Base-by-base conservation (phyloP, 441 rosid genomes). In the Daphne laureola region DNA sequence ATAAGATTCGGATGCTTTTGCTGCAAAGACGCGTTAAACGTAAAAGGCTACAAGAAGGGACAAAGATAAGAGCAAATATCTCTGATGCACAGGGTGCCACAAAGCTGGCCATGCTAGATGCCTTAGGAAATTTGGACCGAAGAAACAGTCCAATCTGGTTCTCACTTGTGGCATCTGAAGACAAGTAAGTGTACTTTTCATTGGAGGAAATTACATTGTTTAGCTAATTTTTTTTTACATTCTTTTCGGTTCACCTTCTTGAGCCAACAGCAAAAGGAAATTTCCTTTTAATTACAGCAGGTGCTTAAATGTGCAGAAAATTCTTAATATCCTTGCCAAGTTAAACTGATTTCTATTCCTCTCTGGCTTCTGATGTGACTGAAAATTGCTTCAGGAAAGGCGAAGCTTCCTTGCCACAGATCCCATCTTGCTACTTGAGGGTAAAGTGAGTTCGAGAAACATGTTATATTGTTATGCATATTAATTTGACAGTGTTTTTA, bases 381-480 rank as follows among this genome's bases (percentile, higher is more conserved):
- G 45, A 44, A 53, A 65, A 69, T 73, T 64, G 55, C 49, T 67
- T 45, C 75, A 84, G 93, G 89, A 78, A 71, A 60, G 89, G 76
- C 36, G 73, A 73, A 54, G 64, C 69, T 50, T 71, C 81, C 60
- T 72, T 84, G 78, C 89, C 92, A 0, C 92, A 84, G 68, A 74
- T 84, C 61, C 64, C 92, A 43, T 59, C 84, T 8, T 58, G 82
- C 60, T 84, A 76, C 86, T 65, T 84, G 78, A 82, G 88, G 75
- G 79, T 82, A 55, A 82, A 84, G 89, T 84, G 77, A 82, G 89
- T 79, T 51, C 57, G 64, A 14, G 42, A 47, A 42, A 25, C 51
- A 27, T 40, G 23, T 35, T 51, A 59, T 62, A 7, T 43, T 40
- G 23, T 35, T 51, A 59, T 62, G 9, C 46, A 15, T 21, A 21